A percentile compares a stretch with the other conserved stretches of the same genome.
Evolutionary conservation across 257 asterid species (phyloP).

Genomic region (Nicotiana otophora): DNA sequence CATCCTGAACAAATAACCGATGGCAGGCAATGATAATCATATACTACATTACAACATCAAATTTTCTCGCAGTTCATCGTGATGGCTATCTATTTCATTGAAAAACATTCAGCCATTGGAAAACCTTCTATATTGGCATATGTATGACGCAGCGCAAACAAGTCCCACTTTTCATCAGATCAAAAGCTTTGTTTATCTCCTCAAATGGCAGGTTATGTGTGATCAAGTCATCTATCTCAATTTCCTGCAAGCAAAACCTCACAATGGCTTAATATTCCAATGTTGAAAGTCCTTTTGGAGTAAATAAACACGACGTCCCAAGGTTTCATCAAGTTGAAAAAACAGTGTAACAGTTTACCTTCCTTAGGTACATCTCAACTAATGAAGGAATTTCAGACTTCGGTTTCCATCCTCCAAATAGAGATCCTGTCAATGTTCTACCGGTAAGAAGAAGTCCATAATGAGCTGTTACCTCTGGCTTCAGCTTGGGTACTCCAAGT

Average conservation of each 20-base stretch:
- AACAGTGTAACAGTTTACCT: constrained; percentile 33
- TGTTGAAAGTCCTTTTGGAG: neutral
- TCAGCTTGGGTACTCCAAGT: constrained; percentile 88
- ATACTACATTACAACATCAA: neutral
- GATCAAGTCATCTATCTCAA: constrained; percentile 61
- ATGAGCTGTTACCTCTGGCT: constrained; percentile 70
- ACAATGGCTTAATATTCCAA: neutral
- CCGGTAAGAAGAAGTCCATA: constrained; percentile 76
- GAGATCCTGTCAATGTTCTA: constrained; percentile 75
- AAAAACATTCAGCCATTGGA: neutral
- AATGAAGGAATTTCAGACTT: constrained; percentile 85
- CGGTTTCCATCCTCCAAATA: constrained; percentile 97
- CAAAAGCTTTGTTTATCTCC: constrained; percentile 79
- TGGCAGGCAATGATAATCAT: too few species aligned
- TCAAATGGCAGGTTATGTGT: constrained; percentile 61
- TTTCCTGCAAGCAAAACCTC: constrained; percentile 51
- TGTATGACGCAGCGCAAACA: constrained; percentile 93
- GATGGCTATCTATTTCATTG: neutral
- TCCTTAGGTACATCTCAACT: constrained; percentile 69
- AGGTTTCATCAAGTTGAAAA: neutral
- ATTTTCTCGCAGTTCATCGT: neutral
- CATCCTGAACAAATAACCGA: neutral
- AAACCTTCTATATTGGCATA: constrained; percentile 31
- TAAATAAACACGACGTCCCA: neutral
- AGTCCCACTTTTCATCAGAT: constrained; percentile 68